A percentile compares a stretch with the other conserved stretches of the same genome.
Conservation (phyloP, 495 filamentous ascomycete species). For the Geopyxis carbonaria region DNA sequence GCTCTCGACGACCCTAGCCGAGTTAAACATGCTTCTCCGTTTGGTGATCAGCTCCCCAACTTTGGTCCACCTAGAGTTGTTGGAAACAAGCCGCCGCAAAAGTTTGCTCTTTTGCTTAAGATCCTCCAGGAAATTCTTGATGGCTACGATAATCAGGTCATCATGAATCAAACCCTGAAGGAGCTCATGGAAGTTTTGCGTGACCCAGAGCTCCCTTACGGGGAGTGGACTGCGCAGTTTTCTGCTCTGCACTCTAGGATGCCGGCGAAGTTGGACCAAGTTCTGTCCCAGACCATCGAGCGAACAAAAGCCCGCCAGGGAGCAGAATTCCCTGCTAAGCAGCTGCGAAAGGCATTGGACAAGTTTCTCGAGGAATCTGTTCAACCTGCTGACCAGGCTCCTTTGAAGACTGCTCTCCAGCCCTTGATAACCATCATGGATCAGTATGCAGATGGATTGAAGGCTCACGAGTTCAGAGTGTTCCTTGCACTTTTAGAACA, state of each 20-base stretch:
- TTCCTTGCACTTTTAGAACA: constrained; percentile 60
- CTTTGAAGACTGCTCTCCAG: constrained; percentile 55
- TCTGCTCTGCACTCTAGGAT: constrained; percentile 90
- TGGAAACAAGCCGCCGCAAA: constrained; percentile 83
- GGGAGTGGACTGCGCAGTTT: constrained; percentile 89
- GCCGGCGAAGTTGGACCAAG: constrained; percentile 76
- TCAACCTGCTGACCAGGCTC: constrained; percentile 41
- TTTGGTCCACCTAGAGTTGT: constrained; percentile 71
- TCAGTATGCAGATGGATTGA: constrained; percentile 72
- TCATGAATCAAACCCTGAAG: constrained; percentile 78
- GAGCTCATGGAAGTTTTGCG: constrained; percentile 80
- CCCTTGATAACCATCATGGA: constrained; percentile 69
- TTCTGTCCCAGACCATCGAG: constrained; percentile 69
- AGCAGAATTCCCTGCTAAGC: constrained; percentile 82
- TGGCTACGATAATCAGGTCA: constrained; percentile 93
- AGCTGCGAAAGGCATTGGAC: constrained; percentile 60
- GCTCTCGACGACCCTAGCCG: constrained; percentile 88
- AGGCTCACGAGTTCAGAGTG: constrained; percentile 71
- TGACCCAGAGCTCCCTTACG: constrained; percentile 78
- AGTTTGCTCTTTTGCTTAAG: constrained; percentile 56
- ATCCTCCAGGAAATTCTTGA: constrained; percentile 77
- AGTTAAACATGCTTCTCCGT: constrained; percentile 95
- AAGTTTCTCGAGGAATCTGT: constrained; percentile 86
- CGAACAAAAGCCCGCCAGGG: constrained; percentile 49
- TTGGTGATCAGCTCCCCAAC: constrained; percentile 77